A percentile compares a stretch with the other conserved stretches of the same genome.
These are phyloP conservation scores for Fusarium sp. DNA, from an alignment of 2,329 filamentous ascomycete genomes.

Conservation along the genomic window DNA sequence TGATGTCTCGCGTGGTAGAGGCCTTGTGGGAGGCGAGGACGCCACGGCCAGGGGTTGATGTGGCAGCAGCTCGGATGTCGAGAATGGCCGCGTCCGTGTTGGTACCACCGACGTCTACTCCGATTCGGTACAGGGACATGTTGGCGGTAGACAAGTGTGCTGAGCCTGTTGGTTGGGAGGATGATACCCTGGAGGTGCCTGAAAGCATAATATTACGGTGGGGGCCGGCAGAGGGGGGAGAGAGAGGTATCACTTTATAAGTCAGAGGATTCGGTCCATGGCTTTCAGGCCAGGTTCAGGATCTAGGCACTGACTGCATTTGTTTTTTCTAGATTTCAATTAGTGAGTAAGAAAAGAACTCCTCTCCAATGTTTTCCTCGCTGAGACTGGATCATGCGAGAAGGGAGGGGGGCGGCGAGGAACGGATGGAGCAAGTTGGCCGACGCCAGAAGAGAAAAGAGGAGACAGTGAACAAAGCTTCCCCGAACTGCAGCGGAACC, in stretches of 20 bases:
- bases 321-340: background rate
- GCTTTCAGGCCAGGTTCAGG: background rate
- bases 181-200: background rate
- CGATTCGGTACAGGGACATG: slow-evolving; percentile 55
- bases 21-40: slow-evolving; percentile 59
- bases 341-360: background rate
- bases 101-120: slow-evolving; percentile 53
- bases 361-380: slow-evolving; percentile 14
- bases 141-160: background rate
- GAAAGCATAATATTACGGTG: slow-evolving; percentile 16
- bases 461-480: background rate
- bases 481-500: background rate
- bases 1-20: slow-evolving; percentile 60
- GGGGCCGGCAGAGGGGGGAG: background rate
- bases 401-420: background rate
- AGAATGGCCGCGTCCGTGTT: slow-evolving; percentile 57
- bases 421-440: slow-evolving; percentile 6
- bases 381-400: background rate
- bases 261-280: background rate
- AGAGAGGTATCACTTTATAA: background rate
- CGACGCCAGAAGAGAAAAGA: slow-evolving; percentile 26
- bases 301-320: background rate
- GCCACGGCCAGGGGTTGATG: slow-evolving; percentile 48
- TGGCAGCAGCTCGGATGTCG: slow-evolving; percentile 49
- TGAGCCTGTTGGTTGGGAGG: background rate